phyloP scores from a whole-genome alignment of 106 monocot genomes.

The Chionographis japonica region DNA sequence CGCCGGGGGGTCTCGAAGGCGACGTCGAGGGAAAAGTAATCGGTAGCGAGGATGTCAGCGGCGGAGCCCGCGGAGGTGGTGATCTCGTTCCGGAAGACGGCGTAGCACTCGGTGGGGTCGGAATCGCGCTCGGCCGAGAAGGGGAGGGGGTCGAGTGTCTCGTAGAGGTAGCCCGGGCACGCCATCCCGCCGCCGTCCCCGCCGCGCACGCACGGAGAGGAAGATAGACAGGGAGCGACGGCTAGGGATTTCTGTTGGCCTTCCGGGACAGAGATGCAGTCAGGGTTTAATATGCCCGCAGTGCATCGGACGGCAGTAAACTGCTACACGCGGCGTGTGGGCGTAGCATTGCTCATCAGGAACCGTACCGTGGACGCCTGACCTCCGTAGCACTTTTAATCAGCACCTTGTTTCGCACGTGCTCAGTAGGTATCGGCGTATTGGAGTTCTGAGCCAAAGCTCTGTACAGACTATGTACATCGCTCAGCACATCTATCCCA shows the following conservation, averaged over 20 bases:
- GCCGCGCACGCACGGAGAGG: neutral
- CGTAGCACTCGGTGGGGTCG: constrained; percentile 18
- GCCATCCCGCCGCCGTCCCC: neutral
- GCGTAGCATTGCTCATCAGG: too few relatives aligned
- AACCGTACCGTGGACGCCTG: too few relatives aligned
- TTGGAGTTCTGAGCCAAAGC: too few relatives aligned
- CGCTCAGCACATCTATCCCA: too few relatives aligned
- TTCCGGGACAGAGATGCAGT: too few relatives aligned
- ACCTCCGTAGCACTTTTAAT: too few relatives aligned
- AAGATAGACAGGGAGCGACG: neutral
- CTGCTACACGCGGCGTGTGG: too few relatives aligned
- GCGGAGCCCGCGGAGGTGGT: constrained; percentile 14
- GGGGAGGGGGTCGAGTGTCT: constrained; percentile 29
- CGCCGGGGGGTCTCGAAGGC: neutral
- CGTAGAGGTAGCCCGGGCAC: constrained; percentile 24
- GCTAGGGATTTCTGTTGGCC: neutral
- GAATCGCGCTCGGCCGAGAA: constrained; percentile 4
- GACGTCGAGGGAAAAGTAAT: constrained; percentile 66
- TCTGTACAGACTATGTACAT: too few relatives aligned
- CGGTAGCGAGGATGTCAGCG: constrained; percentile 35
- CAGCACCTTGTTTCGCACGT: too few relatives aligned
- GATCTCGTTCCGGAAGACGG: constrained; percentile 52
- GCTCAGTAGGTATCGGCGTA: too few relatives aligned
- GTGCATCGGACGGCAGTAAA: too few relatives aligned
- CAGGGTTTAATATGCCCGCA: too few relatives aligned